These are phyloP conservation scores for Nasturtium officinale DNA, from an alignment of 345 rosid species.

Conservation along the genomic window DNA sequence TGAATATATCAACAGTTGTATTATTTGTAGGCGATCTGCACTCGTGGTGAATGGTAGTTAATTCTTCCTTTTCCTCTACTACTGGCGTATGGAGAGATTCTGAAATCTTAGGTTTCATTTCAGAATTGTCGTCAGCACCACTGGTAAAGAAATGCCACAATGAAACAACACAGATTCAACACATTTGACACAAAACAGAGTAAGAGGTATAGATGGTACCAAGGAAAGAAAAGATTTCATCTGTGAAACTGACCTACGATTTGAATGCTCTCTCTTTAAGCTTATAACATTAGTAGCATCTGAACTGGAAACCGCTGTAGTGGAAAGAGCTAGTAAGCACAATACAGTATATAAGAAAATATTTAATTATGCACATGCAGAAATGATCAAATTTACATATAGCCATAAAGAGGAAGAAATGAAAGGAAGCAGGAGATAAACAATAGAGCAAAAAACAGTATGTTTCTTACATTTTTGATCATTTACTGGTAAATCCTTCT, in stretches of 20 bases:
- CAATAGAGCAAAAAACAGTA: conserved; percentile 6
- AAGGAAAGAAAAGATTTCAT: conserved; percentile 4
- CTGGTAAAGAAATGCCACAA: conserved; percentile 34
- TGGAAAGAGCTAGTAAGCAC: conserved; percentile 34
- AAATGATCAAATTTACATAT: conserved; percentile 13
- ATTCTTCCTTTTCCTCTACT: conserved; percentile 50
- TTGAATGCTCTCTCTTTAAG: conserved; percentile 61
- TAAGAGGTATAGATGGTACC: conserved; percentile 20
- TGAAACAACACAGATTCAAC: conserved; percentile 17
- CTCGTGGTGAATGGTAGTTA: conserved; percentile 42
- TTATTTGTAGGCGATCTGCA: conserved; percentile 46
- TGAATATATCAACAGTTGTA: conserved; percentile 62
- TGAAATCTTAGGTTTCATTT: conserved; percentile 46
- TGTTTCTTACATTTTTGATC: conserved; percentile 46
- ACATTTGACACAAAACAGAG: conserved; percentile 22
- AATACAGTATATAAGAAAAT: conserved; percentile 18
- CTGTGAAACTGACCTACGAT: conserved; percentile 56
- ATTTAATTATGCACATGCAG: conserved; percentile 17
- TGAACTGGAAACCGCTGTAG: conserved; percentile 36
- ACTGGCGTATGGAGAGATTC: conserved; percentile 48
- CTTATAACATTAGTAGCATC: conserved; percentile 51
- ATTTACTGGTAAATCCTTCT: conserved; percentile 26
- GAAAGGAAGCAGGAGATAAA: conserved; percentile 12
- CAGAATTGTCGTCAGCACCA: conserved; percentile 46
- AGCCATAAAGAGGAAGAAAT: conserved; percentile 9